Conservation (phyloP, 306 rosid species). For the Myrica gale region DNA sequence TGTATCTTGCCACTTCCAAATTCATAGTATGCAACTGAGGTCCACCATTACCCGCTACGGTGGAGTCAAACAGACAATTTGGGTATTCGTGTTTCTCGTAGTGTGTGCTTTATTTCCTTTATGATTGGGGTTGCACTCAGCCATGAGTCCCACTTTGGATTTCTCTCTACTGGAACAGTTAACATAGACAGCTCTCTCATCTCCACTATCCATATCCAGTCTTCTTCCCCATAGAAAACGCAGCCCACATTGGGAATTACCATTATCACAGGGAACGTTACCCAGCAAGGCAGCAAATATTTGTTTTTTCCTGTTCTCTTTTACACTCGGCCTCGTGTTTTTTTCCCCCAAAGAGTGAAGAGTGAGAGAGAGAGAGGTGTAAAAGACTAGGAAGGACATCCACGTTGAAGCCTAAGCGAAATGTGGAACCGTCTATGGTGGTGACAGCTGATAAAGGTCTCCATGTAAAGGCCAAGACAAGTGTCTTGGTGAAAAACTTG, state of each 20-base stretch:
- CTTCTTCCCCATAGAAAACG: not conserved
- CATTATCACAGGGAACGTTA: too few species aligned
- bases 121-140: not conserved
- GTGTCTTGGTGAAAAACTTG: constrained; percentile 25
- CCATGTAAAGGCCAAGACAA: constrained; percentile 40
- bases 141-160: not conserved
- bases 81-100: constrained; percentile 18
- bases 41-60: not conserved
- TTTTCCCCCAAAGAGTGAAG: not conserved
- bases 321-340: not conserved
- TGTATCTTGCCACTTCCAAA: not conserved
- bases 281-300: too few species aligned
- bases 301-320: not conserved
- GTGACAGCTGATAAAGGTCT: constrained; percentile 31
- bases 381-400: constrained; percentile 8
- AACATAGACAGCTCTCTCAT: not conserved
- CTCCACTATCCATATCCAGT: not conserved
- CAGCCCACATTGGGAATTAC: constrained; percentile 8
- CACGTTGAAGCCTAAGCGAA: not conserved
- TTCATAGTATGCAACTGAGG: not conserved
- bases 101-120: not conserved
- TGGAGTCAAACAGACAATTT: not conserved
- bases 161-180: not conserved
- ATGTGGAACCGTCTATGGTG: not conserved
- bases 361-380: not conserved